phyloP scores from a whole-genome alignment of 2,329 filamentous ascomycete species.

The Trichocomaceae sp. region DNA sequence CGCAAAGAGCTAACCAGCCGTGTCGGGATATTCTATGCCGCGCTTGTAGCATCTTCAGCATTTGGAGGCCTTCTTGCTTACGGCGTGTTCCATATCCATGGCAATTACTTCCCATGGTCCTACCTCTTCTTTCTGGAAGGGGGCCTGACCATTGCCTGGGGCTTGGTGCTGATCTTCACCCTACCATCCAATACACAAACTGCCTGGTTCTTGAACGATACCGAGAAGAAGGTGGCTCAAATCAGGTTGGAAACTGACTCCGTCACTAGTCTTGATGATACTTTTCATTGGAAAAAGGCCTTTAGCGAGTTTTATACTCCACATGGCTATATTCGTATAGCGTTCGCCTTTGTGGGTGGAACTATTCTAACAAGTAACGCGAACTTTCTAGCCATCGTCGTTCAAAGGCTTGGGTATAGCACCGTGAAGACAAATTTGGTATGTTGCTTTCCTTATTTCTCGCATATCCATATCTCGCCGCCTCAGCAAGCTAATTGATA shows the following conservation, averaged over 20 bases:
- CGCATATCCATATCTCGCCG: neutral
- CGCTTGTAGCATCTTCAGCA: conserved; percentile 23
- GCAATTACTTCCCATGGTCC: conserved; percentile 35
- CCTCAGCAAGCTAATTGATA: neutral
- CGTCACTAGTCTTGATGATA: conserved; percentile 26
- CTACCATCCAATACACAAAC: conserved; percentile 33
- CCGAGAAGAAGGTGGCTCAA: conserved; percentile 33
- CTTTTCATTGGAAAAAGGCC: conserved; percentile 24
- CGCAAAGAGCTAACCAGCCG: conserved; percentile 24
- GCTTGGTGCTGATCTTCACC: conserved; percentile 34
- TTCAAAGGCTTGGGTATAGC: conserved; percentile 36
- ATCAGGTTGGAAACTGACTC: conserved; percentile 32
- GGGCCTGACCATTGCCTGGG: conserved; percentile 32
- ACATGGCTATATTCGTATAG: conserved; percentile 24
- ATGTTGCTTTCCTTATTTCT: neutral
- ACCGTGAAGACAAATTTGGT: conserved; percentile 60
- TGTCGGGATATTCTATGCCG: conserved; percentile 27
- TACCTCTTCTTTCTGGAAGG: conserved; percentile 45
- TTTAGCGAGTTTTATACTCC: conserved; percentile 24
- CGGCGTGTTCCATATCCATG: conserved; percentile 36
- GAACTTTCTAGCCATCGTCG: conserved; percentile 27
- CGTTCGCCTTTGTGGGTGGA: conserved; percentile 25
- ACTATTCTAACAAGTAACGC: conserved; percentile 24
- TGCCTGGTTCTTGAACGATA: conserved; percentile 34
- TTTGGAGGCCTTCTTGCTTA: conserved; percentile 32